Base-by-base conservation (phyloP, 768 basidiomycete genomes). In the Phylloporus sp. region DNA sequence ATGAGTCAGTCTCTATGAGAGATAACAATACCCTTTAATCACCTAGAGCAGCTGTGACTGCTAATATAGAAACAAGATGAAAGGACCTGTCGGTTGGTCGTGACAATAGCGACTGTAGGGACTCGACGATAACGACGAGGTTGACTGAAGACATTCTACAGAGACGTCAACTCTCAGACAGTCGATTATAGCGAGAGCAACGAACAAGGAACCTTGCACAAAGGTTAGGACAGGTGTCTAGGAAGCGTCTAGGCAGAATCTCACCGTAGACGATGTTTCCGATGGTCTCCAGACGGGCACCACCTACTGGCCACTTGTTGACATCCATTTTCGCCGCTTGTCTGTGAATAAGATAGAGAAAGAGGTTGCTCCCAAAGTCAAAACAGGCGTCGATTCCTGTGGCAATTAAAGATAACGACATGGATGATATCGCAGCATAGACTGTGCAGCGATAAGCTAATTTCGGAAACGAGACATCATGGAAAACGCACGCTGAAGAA, bases 221-320 rank as follows among this genome's bases (percentile, higher is more conserved):
- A 43, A 38, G 4, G 31, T 66, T 45, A 53, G 50, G 45, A 26
- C 28, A 13, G 13, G 47, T 6, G 41, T 22, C 20, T 8, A 13
- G 23, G 23, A 26, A 24, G 42, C 36, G 13, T 29, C 6, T 2
- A 23, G 22, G 22, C 46, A 52, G 44, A 11, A 34, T 56, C 55
- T 54, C 40, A 82, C 91, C 92, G 59, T 93, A 95, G 48, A 91
- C 73, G 52, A 93, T 84, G 60, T 95, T 94, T 12, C 90, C 91
- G 49, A 92, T 91, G 5, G 89, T 93, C 66, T 94, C 89, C 40
- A 97, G 77, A 42, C 92, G 80, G n/a, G 88, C 82, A 32, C 93
- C 93, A 44, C 94, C 86, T 4, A 92, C 87, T 26, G 95, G 93
- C 94, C 92, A 97, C 58, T 88, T 88, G 68, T 86, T 91, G 38